Percentiles rank a stretch among this genome's conserved stretches.
phyloP scores from a whole-genome alignment of 164 flowering plant species.

The Berberis vulgaris region DNA sequence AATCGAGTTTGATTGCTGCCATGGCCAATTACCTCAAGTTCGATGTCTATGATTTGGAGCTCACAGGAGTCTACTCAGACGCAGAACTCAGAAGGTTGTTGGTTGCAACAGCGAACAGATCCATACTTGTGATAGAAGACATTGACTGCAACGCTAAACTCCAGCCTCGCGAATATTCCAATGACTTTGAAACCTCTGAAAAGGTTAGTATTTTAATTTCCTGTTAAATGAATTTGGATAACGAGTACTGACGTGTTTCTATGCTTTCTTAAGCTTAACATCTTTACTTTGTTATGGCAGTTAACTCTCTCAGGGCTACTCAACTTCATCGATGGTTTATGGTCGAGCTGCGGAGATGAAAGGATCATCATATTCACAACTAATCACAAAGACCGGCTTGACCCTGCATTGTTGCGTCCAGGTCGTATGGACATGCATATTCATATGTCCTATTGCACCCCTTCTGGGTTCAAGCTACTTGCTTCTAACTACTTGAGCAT shows the following conservation, averaged over 20 bases:
- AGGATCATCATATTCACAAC: constrained; percentile 16
- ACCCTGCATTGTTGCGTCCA: constrained; percentile 3
- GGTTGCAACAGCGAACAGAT: not conserved
- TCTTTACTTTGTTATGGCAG: not conserved
- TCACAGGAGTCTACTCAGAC: not conserved
- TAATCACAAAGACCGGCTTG: not conserved
- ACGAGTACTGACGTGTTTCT: too few species aligned
- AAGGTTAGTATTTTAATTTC: too few species aligned
- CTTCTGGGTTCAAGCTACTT: not conserved
- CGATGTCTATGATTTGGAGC: too few species aligned
- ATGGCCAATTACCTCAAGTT: too few species aligned
- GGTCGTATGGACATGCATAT: constrained; percentile 2
- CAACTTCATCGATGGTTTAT: not conserved
- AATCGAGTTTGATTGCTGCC: too few species aligned
- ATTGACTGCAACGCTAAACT: not conserved
- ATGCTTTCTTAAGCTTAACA: not conserved
- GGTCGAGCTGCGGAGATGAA: constrained; percentile 14
- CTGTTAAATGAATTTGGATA: too few species aligned
- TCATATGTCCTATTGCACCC: not conserved
- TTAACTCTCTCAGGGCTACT: not conserved
- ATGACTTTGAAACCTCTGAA: not conserved
- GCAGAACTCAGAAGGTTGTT: not conserved
- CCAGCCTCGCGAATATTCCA: too few species aligned
- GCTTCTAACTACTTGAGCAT: not conserved
- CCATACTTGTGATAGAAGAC: not conserved